These are phyloP conservation scores for Neophaeococcomyces mojaviensis DNA, from an alignment of 2,329 filamentous ascomycete genomes.

Conservation along the genomic window DNA sequence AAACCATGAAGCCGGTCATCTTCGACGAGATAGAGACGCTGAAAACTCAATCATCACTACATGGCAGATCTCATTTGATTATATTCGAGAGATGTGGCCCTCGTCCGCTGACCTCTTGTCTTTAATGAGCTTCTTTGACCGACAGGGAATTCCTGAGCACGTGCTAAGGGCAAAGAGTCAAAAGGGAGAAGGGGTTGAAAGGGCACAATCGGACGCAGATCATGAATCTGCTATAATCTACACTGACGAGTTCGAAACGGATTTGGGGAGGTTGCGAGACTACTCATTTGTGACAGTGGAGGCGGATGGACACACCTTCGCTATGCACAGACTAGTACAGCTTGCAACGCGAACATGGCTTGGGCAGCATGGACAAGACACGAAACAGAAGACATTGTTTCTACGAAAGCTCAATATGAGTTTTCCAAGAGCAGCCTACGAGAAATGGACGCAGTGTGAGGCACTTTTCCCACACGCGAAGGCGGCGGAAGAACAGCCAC, in stretches of 20 bases:
- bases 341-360: slow-evolving; percentile 20
- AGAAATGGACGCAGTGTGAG: too few species aligned
- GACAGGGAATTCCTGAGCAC: slow-evolving; percentile 15
- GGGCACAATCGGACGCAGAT: slow-evolving; percentile 3
- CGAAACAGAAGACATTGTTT: too few species aligned
- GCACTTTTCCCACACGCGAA: too few species aligned
- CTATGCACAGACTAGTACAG: slow-evolving; percentile 10
- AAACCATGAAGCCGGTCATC: too few species aligned
- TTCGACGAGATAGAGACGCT: too few species aligned
- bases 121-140: slow-evolving; percentile 21
- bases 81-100: slow-evolving; percentile 21
- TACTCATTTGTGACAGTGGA: slow-evolving; percentile 21
- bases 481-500: too few species aligned
- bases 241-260: slow-evolving; percentile 19
- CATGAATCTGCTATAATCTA: not conserved
- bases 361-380: too few species aligned
- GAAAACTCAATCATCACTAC: slow-evolving; percentile 27
- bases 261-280: slow-evolving; percentile 17
- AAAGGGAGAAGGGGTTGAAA: too few species aligned
- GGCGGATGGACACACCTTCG: slow-evolving; percentile 5
- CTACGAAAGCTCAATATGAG: too few species aligned
- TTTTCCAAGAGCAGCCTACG: too few species aligned
- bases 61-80: slow-evolving; percentile 30
- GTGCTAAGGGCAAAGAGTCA: too few species aligned
- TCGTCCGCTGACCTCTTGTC: slow-evolving; percentile 16